Evolutionary conservation across 768 basidiomycete genomes (phyloP), one percentile per base, ranked within the genome.

Genomic region (Kwoniella dejecticola): DNA sequence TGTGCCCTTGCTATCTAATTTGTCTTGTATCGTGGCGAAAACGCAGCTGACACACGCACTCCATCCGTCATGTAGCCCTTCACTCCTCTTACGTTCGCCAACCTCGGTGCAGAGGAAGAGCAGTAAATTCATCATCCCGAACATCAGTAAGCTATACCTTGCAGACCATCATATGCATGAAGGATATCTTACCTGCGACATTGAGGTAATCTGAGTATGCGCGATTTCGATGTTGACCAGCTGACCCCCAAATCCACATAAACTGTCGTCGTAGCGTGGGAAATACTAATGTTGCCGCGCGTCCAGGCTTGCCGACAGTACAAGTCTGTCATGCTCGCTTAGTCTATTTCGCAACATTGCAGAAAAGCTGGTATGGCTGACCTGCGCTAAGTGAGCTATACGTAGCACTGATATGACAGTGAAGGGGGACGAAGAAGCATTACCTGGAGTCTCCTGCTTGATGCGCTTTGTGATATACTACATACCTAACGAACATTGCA

Each of bases 81-180:
- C 69, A 68, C 68, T 6, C 80, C 80, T 4, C 66, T 81, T 47
- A 75, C 67, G 30, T 81, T 81, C 60, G 72, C 73, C 23, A 66
- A 66, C 21, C 52, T 74, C 17, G 76, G 63, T 23, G 75, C 74
- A 19, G 74, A 73, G 29, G 72, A 65, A 19, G 70, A 74, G 21
- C 58, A 66, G 29, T 71, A 66, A 52, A 49, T n/a, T 12, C 15
- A 27, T 30, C 19, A 30, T 29, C 11, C 10, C 19, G 1, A 13
- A n/a, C 49, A 36, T n/a, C 42, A 47, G 36, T 27, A 41, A 47
- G 40, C 21, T 4, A 29, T 23, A 4, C 4, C 7, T 23, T 27
- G 41, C 19, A 36, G 17, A 42, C 45, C 26, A n/a, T n/a, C 41
- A 27, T 12, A 17, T 44, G 41, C 53, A 44, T n/a, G n/a, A n/a